Conservation (phyloP, 352 stramenopile genomes). For the Globisporangium recalcitrans region DNA sequence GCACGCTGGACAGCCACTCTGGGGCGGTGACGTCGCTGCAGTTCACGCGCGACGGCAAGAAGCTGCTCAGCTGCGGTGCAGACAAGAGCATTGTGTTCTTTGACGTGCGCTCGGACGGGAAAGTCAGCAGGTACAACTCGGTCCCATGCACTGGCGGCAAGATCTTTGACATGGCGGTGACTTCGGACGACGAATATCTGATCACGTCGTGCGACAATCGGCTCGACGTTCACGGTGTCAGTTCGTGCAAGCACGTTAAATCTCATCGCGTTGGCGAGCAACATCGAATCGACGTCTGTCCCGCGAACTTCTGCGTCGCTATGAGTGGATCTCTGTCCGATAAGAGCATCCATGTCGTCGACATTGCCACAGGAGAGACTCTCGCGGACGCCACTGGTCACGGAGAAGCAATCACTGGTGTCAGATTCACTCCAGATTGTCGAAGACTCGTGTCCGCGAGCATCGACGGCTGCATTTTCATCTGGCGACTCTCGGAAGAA, state of each 20-base stretch:
- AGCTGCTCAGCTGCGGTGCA: slow-evolving; percentile 55
- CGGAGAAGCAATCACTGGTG: slow-evolving; percentile 78
- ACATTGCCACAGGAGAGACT: slow-evolving; percentile 73
- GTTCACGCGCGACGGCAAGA: slow-evolving; percentile 69
- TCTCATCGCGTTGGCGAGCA: slow-evolving; percentile 70
- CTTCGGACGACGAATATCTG: slow-evolving; percentile 61
- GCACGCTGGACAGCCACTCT: slow-evolving; percentile 78
- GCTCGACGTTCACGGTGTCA: slow-evolving; percentile 67
- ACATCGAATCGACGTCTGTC: slow-evolving; percentile 61
- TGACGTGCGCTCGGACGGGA: slow-evolving; percentile 31
- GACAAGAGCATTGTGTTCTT: slow-evolving; percentile 76
- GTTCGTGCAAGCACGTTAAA: slow-evolving; percentile 51
- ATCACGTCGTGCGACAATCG: slow-evolving; percentile 76
- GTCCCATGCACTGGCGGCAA: slow-evolving; percentile 56
- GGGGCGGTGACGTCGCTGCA: slow-evolving; percentile 53
- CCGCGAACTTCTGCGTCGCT: slow-evolving; percentile 64
- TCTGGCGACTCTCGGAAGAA: slow-evolving; percentile 80
- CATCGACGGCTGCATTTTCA: slow-evolving; percentile 84
- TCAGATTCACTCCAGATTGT: slow-evolving; percentile 83
- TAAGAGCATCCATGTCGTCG: slow-evolving; percentile 83
- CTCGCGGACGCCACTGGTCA: slow-evolving; percentile 78
- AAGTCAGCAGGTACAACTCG: slow-evolving; percentile 41
- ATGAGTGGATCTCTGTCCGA: slow-evolving; percentile 79
- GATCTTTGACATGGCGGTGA: slow-evolving; percentile 71
- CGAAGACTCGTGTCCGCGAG: slow-evolving; percentile 76